Evolutionary conservation across 495 filamentous ascomycete genomes (phyloP).

Genomic region (Penicillium turbatum): DNA sequence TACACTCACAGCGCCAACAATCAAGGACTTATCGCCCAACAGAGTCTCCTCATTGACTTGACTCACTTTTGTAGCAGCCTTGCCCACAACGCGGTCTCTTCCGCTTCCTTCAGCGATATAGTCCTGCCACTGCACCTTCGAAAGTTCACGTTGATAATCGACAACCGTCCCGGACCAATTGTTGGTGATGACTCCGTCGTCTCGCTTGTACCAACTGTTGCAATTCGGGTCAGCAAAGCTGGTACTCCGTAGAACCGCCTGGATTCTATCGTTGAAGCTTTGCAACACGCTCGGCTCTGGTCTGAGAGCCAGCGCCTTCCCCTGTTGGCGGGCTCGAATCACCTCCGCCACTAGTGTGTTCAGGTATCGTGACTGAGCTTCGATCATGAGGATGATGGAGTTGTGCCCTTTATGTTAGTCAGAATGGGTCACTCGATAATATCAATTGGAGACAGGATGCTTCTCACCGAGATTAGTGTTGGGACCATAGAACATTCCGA

Average conservation of each 20-base stretch:
- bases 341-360: constrained; percentile 41
- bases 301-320: constrained; percentile 35
- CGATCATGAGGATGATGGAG: constrained; percentile 57
- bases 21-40: constrained; percentile 30
- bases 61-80: constrained; percentile 34
- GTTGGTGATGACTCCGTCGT: constrained; percentile 51
- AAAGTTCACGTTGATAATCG: constrained; percentile 45
- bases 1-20: constrained; percentile 30
- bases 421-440: background rate
- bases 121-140: constrained; percentile 44
- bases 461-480: constrained; percentile 51
- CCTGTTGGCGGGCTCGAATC: constrained; percentile 31
- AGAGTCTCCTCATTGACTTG: constrained; percentile 44
- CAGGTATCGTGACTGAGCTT: constrained; percentile 52
- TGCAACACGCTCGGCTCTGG: constrained; percentile 34
- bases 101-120: constrained; percentile 42
- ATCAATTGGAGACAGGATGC: background rate
- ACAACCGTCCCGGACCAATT: constrained; percentile 52
- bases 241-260: constrained; percentile 36
- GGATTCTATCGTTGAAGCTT: constrained; percentile 45
- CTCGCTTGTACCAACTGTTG: constrained; percentile 54
- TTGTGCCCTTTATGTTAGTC: constrained; percentile 38
- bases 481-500: constrained; percentile 55
- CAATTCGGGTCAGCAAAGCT: constrained; percentile 53
- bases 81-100: constrained; percentile 23